phyloP scores from a whole-genome alignment of 495 filamentous ascomycete genomes.

The Tuber borchii region DNA sequence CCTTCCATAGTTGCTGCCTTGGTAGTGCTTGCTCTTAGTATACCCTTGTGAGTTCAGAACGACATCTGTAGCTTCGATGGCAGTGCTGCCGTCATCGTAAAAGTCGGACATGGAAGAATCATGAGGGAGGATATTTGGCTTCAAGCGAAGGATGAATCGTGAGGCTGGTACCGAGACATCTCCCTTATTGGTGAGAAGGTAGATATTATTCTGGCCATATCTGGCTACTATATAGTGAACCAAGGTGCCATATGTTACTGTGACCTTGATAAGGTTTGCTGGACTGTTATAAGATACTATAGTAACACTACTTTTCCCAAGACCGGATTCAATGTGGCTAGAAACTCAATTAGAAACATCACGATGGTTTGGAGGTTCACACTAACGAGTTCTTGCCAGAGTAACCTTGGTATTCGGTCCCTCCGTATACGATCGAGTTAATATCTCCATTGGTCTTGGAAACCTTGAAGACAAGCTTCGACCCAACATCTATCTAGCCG shows the following conservation, averaged over 20 bases:
- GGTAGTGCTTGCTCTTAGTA: conserved; percentile 29
- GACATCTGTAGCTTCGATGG: conserved; percentile 22
- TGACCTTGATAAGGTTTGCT: conserved; percentile 22
- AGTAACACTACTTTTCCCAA: conserved; percentile 20
- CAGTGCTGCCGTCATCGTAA: conserved; percentile 17
- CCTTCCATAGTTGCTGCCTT: conserved; percentile 30
- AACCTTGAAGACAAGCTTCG: conserved; percentile 25
- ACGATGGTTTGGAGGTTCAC: not conserved
- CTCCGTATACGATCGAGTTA: conserved; percentile 24
- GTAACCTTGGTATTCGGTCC: conserved; percentile 27
- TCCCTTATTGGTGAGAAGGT: conserved; percentile 27
- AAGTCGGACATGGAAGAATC: conserved; percentile 21
- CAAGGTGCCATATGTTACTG: conserved; percentile 23
- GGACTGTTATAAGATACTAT: conserved; percentile 23
- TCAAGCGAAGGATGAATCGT: conserved; percentile 25
- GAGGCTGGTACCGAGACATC: conserved; percentile 22
- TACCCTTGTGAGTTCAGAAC: conserved; percentile 15
- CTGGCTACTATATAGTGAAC: conserved; percentile 22
- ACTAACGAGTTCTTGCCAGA: conserved; percentile 19
- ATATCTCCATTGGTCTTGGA: conserved; percentile 33
- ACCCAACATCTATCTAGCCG: conserved; percentile 8
- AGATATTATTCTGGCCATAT: conserved; percentile 28
- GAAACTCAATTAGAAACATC: conserved; percentile 6
- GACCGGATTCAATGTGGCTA: conserved; percentile 25
- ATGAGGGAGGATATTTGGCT: conserved; percentile 24